These are phyloP conservation scores for Cordyceps tenuipes DNA, from an alignment of 2,329 filamentous ascomycete genomes.

Conservation along the genomic window DNA sequence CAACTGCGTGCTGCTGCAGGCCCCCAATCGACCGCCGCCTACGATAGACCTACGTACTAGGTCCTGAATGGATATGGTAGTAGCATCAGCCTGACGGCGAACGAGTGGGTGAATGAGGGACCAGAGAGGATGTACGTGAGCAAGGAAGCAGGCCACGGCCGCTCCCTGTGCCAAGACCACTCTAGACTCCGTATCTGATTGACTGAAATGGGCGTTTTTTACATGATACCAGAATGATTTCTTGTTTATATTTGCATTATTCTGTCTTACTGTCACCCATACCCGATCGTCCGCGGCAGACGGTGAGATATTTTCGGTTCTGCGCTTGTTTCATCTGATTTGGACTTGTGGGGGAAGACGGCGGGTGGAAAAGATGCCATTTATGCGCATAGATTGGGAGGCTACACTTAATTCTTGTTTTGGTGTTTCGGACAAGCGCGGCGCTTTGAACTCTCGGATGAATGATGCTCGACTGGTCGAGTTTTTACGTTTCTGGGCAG, in stretches of 20 bases:
- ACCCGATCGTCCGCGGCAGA: neutral
- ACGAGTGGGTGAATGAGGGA: conserved; percentile 34
- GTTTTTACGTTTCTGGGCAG: neutral
- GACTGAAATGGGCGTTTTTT: neutral
- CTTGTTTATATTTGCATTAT: neutral
- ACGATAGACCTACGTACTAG: conserved; percentile 31
- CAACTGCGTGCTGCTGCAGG: neutral
- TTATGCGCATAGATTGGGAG: neutral
- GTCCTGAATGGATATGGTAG: conserved; percentile 15
- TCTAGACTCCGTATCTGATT: neutral
- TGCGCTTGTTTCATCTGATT: neutral
- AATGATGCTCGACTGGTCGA: conserved; percentile 7
- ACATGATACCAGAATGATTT: conserved; percentile 8
- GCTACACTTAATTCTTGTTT: neutral
- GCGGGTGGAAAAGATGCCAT: neutral
- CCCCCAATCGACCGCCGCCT: conserved; percentile 23
- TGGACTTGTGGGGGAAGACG: neutral
- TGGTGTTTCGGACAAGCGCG: neutral
- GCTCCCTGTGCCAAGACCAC: neutral
- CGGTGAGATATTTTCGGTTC: conserved; percentile 17
- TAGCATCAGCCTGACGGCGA: conserved; percentile 16
- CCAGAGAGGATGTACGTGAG: conserved; percentile 56
- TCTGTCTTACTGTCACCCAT: neutral
- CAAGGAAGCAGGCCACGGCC: conserved; percentile 16
- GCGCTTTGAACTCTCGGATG: neutral